Evolutionary conservation across 176 grass and related monocot species (phyloP).

Genomic region (Tillandsia leiboldiana): DNA sequence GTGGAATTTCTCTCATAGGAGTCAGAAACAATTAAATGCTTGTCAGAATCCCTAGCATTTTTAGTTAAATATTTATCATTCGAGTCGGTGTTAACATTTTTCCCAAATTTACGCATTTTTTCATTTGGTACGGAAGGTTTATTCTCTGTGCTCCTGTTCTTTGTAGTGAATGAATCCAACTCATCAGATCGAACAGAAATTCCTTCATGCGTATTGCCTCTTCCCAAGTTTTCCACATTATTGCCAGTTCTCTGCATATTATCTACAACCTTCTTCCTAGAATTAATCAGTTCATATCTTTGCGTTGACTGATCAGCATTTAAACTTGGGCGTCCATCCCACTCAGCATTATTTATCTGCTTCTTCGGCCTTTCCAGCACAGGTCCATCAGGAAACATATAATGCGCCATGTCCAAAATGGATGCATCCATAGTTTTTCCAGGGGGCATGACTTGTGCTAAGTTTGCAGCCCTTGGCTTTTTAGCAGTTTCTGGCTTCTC

Average conservation of each 20-base stretch:
- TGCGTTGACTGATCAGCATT: slow-evolving; percentile 35
- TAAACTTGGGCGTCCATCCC: slow-evolving; percentile 19
- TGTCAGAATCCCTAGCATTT: slow-evolving; percentile 30
- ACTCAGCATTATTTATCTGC: slow-evolving; percentile 34
- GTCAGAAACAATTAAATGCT: slow-evolving; percentile 28
- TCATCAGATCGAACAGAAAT: slow-evolving; percentile 28
- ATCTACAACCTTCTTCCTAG: slow-evolving; percentile 36
- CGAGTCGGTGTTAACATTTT: slow-evolving; percentile 29
- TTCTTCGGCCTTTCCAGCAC: slow-evolving; percentile 35
- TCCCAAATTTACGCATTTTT: slow-evolving; percentile 39
- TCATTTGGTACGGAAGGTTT: slow-evolving; percentile 32
- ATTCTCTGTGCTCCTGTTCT: slow-evolving; percentile 27
- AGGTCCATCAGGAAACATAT: slow-evolving; percentile 35
- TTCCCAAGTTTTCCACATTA: slow-evolving; percentile 35
- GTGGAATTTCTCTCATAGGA: slow-evolving; percentile 11
- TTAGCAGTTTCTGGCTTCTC: slow-evolving; percentile 42
- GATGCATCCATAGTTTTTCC: slow-evolving; percentile 26
- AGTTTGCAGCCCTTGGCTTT: slow-evolving; percentile 44
- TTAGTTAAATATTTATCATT: slow-evolving; percentile 33
- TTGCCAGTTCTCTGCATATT: slow-evolving; percentile 36
- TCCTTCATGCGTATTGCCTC: slow-evolving; percentile 29
- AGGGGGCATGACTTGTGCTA: slow-evolving; percentile 19
- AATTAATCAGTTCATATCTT: slow-evolving; percentile 35
- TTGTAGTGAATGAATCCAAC: slow-evolving; percentile 33
- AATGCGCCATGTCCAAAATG: slow-evolving; percentile 28